These are phyloP conservation scores for Acacia acuminata DNA, from an alignment of 306 rosid species.

Conservation along the genomic window DNA sequence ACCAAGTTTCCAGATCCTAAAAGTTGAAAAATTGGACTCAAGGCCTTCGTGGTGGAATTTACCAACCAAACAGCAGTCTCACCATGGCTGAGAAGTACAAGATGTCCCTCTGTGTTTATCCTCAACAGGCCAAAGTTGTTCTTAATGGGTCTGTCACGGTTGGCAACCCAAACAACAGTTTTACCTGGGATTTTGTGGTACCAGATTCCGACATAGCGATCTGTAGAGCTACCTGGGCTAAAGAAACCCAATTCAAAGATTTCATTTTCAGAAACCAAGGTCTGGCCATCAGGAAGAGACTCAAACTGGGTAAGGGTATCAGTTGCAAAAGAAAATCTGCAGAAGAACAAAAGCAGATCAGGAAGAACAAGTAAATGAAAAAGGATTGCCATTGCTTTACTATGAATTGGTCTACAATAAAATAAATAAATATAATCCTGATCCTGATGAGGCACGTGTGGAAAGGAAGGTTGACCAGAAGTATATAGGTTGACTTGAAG, in stretches of 20 bases:
- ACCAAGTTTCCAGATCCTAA: slow-evolving; percentile 45
- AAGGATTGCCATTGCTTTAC: neutral
- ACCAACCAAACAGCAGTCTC: slow-evolving; percentile 39
- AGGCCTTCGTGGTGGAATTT: neutral
- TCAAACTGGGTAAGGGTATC: neutral
- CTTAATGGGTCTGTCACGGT: slow-evolving; percentile 39
- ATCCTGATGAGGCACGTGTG: neutral
- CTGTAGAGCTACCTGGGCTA: slow-evolving; percentile 1
- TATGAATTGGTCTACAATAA: neutral
- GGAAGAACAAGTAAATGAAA: neutral
- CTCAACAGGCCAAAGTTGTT: slow-evolving; percentile 37
- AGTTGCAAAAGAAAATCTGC: neutral
- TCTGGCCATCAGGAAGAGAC: no score
- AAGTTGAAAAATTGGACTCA: slow-evolving; percentile 25
- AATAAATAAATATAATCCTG: neutral
- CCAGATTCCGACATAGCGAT: slow-evolving; percentile 57
- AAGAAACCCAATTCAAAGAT: slow-evolving; percentile 17
- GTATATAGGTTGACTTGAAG: neutral
- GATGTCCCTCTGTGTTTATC: slow-evolving; percentile 24
- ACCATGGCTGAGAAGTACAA: slow-evolving; percentile 27
- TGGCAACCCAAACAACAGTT: slow-evolving; percentile 60
- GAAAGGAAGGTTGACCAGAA: neutral
- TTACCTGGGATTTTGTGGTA: slow-evolving; percentile 30
- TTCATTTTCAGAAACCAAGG: no score
- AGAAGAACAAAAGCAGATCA: neutral